Base-by-base conservation (phyloP, 805 yeast species). In the Isabelozyma rhagii region DNA sequence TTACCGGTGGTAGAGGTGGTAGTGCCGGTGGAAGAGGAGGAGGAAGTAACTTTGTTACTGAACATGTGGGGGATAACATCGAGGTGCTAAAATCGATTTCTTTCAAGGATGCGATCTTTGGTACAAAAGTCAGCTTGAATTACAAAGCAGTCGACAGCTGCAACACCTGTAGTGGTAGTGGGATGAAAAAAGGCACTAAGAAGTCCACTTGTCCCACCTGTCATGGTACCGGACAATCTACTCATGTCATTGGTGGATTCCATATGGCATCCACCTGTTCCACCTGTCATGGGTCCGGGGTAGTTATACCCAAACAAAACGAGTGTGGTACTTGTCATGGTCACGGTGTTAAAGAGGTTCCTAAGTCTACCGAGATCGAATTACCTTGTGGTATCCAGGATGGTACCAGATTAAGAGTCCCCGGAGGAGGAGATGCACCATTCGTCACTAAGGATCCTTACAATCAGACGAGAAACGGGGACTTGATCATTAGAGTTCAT, bases 211-310 rank as follows among this genome's bases (percentile, higher is more conserved):
- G 99, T 75, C 72, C 81, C 0, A 71, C 89, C 3, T 94, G 99
- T 75, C 89, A 90, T 49, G 99, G 99, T 50, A 82, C 96, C 0
- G 99, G 99, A 4, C 86, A 92, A 36, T 83, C 86, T 14, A 87
- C 91, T 17, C 97, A 93, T 60, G 77, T 84, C 44, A 79, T 88
- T 63, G 97, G 96, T 4, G 98, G 98, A 0, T 94, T 93, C 80
- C 97, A 92, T 61, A 91, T 94, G 97, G 85, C 96, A 3, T 84
- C 97, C 0, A 90, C 97, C 10, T 94, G 99, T 78, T 77, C 77
- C 45, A 72, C 84, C 3, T 94, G 99, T 76, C 83, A 79, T 43
- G 99, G 99, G 40, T 74, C 88, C 5, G 99, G 99, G 47, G 94
- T 90, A 1, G 78, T 75, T 4, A 82, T 91, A 45, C 80, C 84